phyloP scores from a whole-genome alignment of 2,329 filamentous ascomycete genomes.

The Clonostachys rosea region DNA sequence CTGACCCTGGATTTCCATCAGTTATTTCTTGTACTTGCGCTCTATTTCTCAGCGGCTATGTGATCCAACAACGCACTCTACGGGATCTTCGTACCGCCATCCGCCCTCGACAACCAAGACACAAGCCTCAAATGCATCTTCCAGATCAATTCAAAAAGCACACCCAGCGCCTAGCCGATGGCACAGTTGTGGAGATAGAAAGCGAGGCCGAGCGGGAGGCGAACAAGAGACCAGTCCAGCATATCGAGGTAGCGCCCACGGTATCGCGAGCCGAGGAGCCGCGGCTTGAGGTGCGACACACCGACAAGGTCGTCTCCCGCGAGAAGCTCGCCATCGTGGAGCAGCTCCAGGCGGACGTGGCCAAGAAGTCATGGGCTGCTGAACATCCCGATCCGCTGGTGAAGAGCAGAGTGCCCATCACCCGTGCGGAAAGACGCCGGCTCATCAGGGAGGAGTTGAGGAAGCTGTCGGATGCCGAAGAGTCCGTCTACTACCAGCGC shows the following conservation, averaged over 20 bases:
- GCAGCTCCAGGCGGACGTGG: constrained; percentile 20
- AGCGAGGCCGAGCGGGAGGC: constrained; percentile 21
- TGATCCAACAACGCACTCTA: constrained; percentile 82
- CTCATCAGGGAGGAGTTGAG: constrained; percentile 55
- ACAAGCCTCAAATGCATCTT: constrained; percentile 40
- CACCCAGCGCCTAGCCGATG: constrained; percentile 41
- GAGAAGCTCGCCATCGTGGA: constrained; percentile 24
- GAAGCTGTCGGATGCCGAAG: constrained; percentile 36
- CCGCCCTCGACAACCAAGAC: constrained; percentile 34
- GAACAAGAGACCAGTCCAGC: constrained; percentile 6
- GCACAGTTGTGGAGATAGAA: constrained; percentile 32
- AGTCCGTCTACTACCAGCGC: constrained; percentile 48
- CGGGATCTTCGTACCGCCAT: constrained; percentile 72
- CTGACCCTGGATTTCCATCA: constrained; percentile 15
- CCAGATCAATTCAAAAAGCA: constrained; percentile 43
- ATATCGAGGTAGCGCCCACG: constrained; percentile 20
- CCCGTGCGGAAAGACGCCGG: constrained; percentile 46
- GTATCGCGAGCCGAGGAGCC: constrained; percentile 12
- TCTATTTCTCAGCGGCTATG: constrained; percentile 84
- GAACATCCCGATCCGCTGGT: constrained; percentile 27
- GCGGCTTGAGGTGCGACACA: background rate
- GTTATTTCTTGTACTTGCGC: constrained; percentile 75
- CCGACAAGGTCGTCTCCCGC: constrained; percentile 5
- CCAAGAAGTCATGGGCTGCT: constrained; percentile 23
- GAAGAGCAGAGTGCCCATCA: constrained; percentile 40